Base-by-base conservation (phyloP, 1,284 basidiomycete species). In the Pyrrhoderma lamaoense region DNA sequence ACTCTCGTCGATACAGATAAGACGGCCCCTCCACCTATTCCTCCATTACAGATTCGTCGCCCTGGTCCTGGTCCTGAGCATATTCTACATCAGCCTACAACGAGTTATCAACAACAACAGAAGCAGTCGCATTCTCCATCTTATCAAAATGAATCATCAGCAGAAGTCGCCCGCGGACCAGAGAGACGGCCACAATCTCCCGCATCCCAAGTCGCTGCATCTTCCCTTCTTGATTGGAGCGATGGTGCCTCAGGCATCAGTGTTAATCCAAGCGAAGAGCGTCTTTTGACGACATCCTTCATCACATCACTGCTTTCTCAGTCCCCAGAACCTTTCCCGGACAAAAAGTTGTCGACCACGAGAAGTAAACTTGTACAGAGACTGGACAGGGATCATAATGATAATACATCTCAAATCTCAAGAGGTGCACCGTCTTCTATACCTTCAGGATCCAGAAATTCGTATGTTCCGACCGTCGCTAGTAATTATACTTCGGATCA, bases 161-260 rank as follows among this genome's bases (percentile, higher is more conserved):
- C 22, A 37, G 14, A 39, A 5, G 27, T 31, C 27, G 11, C 27
- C 27, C 38, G 49, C 3, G 35, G 47, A 19, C 34, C 48, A 19
- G 36, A 47, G 40, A 42, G 54, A 42, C 49, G 52, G 19, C 49
- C 56, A 42, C 60, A 45, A 54, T 60, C 59, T 31, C 48, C 60
- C 39, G 58, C 59, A n/a, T 57, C 49, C 19, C 35, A 35, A 22
- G 43, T 49, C 43, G 47, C 37, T 35, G 36, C 49, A 9, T 56
- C 61, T 34, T 63, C 66, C 5, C 59, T 74, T 2, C 66, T 72
- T 60, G 75, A 78, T 59, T 80, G 79, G 78, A 74, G 79, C 55
- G 79, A 81, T 60, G 79, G 76, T 9, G 72, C 76, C n/a, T 79
- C 77, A 7, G 73, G 70, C 53, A 76, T 81, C 53, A 73, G 72